Base-by-base conservation (phyloP, 257 asterid genomes). In the Linderniella brevidens region DNA sequence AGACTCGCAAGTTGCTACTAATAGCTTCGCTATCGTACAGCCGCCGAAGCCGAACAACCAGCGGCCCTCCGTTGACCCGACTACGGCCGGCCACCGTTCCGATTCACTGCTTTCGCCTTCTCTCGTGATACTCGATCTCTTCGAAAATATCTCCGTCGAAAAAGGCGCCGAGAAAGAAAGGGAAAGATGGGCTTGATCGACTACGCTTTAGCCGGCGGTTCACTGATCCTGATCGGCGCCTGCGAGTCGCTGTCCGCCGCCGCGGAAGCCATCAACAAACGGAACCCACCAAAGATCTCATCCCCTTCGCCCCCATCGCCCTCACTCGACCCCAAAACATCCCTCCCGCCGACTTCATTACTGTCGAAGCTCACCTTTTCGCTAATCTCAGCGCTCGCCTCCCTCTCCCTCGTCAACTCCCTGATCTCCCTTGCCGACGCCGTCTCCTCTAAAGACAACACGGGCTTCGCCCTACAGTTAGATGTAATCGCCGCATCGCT, bases 181-280 rank as follows among this genome's bases (percentile, higher is more conserved):
- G 6, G 3, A 25, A 25, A 25, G 32, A 80, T 86, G 96, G 92
- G 94, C 42, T 64, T 86, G 35, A 77, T 82, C 73, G 35, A 76
- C 55, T 82, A 78, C 68, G 59, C 86, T 1, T 46, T 82, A 0
- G 81, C 84, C 69, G 96, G 92, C 54, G 84, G 77, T 37, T 74
- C 80, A 18, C 56, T 86, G 16, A 60, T 82, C 36, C 57, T 73
- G 0, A 65, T 86, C 72, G 96, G 96, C 53, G 82, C 74, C 49
- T 76, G 80, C 76, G 94, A 86, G 36, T 70, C 84, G 8, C 51
- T 78, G 47, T 6, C 58, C 8, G 58, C 71, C 61, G 59, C 86
- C 50, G 16, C 66, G 19, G 63, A 61, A 40, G 53, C 73, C 14
- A 57, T 64, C 29, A 54, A 37, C 8, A 35, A 14, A 41, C 37